phyloP scores from a whole-genome alignment of 768 basidiomycete genomes.

The Udeniomyces megalosporus region DNA sequence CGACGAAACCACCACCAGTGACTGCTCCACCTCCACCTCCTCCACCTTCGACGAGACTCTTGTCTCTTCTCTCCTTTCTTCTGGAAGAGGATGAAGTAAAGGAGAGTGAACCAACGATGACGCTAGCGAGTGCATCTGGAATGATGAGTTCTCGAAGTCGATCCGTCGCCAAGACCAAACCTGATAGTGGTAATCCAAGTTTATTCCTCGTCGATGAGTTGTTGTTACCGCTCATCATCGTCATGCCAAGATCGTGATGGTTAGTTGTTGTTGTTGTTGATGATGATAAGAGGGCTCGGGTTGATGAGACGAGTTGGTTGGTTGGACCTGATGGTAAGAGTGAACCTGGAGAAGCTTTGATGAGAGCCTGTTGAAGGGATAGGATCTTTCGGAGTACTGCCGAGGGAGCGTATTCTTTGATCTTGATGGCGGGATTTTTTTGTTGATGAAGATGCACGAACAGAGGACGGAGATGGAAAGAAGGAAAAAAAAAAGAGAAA shows the following conservation, averaged over 20 bases:
- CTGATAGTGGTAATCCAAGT: too few relatives aligned
- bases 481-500: background rate
- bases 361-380: slow-evolving; percentile 64
- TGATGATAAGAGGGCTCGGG: slow-evolving; percentile 53
- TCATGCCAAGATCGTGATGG: background rate
- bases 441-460: background rate
- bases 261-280: slow-evolving; percentile 37
- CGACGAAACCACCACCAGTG: too few relatives aligned
- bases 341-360: slow-evolving; percentile 25
- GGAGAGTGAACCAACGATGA: slow-evolving; percentile 40
- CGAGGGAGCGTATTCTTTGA: slow-evolving; percentile 77
- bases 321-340: background rate
- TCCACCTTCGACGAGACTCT: background rate
- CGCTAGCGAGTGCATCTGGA: slow-evolving; percentile 75
- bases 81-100: too few relatives aligned
- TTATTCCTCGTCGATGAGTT: slow-evolving; percentile 23
- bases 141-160: slow-evolving; percentile 77
- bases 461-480: background rate
- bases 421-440: too few relatives aligned
- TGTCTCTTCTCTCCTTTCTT: slow-evolving; percentile 19
- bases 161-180: slow-evolving; percentile 76
- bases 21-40: background rate
- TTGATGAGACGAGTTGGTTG: slow-evolving; percentile 11
- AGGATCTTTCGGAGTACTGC: slow-evolving; percentile 69
- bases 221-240: too few relatives aligned